Conservation (phyloP, 352 stramenopile genomes). For the Globisporangium radiosum region DNA sequence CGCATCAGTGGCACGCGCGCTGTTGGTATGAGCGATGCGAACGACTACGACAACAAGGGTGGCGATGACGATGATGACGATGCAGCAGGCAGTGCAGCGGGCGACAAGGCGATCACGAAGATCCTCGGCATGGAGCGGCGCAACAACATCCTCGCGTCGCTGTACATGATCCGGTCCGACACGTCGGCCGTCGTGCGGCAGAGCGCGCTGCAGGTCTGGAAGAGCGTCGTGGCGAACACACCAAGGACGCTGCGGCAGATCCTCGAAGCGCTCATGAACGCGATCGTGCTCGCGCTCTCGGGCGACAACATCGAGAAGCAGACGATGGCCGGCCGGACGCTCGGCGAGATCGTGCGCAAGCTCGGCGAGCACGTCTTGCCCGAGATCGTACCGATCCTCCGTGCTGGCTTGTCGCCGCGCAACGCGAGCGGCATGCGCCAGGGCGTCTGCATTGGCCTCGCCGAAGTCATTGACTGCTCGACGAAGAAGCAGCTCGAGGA, state of each 20-base stretch:
- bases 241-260: conserved; percentile 97
- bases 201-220: conserved; percentile 97
- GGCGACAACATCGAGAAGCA: conserved; percentile 86
- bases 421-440: conserved; percentile 74
- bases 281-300: conserved; percentile 95
- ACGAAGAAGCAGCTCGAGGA: conserved; percentile 95
- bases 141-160: conserved; percentile 94
- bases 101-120: conserved; percentile 85
- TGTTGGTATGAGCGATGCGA: conserved; percentile 58
- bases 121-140: conserved; percentile 91
- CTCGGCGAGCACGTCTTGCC: conserved; percentile 98
- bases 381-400: conserved; percentile 97
- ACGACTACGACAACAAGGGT: conserved; percentile 18
- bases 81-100: conserved; percentile 69
- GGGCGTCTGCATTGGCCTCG: conserved; percentile 97
- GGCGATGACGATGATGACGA: conserved; percentile 84
- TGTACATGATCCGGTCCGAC: conserved; percentile 99
- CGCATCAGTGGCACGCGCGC: conserved; percentile 96
- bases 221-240: conserved; percentile 98
- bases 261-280: conserved; percentile 93
- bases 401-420: conserved; percentile 82
- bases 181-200: conserved; percentile 95
- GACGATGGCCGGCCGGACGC: conserved; percentile 87
- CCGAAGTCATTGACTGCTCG: conserved; percentile 97
- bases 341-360: conserved; percentile 99